phyloP scores from a whole-genome alignment of 176 grass and related monocot genomes.

The Cenchrus purpureus region DNA sequence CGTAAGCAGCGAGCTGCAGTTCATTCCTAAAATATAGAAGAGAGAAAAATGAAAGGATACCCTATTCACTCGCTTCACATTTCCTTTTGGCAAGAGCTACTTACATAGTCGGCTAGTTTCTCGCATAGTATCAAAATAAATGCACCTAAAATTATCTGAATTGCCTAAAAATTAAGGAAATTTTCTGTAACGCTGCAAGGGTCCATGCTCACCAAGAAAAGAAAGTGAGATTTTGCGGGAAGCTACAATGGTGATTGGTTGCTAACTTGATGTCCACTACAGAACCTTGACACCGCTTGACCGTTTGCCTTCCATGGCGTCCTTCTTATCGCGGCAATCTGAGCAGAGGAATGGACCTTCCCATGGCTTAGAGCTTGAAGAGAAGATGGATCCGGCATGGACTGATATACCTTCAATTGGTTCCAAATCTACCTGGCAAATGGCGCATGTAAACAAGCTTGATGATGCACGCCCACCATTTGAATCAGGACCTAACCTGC shows the following conservation, averaged over 20 bases:
- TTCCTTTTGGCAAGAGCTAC: constrained; percentile 47
- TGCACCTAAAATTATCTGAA: constrained; percentile 35
- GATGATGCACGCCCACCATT: constrained; percentile 51
- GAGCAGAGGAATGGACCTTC: constrained; percentile 87
- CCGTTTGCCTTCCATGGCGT: constrained; percentile 97
- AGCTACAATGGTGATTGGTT: constrained; percentile 39
- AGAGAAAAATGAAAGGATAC: constrained; percentile 19
- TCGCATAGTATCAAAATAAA: constrained; percentile 45
- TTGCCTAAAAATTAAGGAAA: constrained; percentile 33
- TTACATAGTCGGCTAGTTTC: constrained; percentile 50
- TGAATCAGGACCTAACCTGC: constrained; percentile 72
- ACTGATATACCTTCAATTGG: constrained; percentile 86
- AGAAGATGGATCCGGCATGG: constrained; percentile 81
- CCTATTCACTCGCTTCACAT: constrained; percentile 62
- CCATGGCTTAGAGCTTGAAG: constrained; percentile 85
- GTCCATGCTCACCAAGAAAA: constrained; percentile 22
- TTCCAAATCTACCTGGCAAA: constrained; percentile 88
- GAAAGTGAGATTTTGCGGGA: constrained; percentile 27
- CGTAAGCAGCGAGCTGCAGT: constrained; percentile 38
- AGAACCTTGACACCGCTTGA: constrained; percentile 87
- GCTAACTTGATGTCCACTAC: constrained; percentile 37
- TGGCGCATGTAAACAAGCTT: constrained; percentile 80
- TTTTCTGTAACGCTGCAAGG: constrained; percentile 31
- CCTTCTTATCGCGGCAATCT: constrained; percentile 93
- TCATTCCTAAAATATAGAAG: constrained; percentile 26